Percentiles rank a stretch among this genome's conserved stretches.
Evolutionary conservation across 306 rosid genomes (phyloP).

Genomic region (Vachellia collinsii): DNA sequence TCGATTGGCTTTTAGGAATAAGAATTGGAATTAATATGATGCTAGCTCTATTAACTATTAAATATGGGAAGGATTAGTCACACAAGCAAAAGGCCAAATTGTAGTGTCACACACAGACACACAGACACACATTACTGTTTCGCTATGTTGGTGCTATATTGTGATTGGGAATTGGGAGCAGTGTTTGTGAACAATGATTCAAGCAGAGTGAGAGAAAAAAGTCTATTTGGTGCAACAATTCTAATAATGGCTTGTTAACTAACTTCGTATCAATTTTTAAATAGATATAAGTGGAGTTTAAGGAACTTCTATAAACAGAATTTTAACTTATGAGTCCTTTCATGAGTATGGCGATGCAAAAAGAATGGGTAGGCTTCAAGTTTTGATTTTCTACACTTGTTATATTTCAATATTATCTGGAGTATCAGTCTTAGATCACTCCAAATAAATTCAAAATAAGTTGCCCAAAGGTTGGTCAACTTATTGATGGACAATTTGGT

Average conservation of each 20-base stretch:
- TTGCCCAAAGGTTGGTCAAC: no score
- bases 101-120: not conserved
- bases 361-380: not conserved
- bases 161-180: not conserved
- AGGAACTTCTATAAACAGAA: not conserved
- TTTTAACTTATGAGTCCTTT: not conserved
- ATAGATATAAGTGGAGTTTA: not conserved
- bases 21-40: not conserved
- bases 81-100: not conserved
- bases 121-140: not conserved
- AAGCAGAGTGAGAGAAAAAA: not conserved
- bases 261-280: not conserved
- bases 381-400: not conserved
- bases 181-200: not conserved
- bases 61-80: not conserved
- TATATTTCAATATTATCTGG: no score
- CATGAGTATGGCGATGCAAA: not conserved
- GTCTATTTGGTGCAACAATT: not conserved
- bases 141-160: not conserved
- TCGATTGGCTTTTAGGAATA: not conserved
- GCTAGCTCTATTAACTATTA: not conserved
- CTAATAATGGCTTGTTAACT: not conserved
- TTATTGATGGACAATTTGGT: no score
- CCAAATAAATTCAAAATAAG: not conserved
- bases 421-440: not conserved